Percentiles rank a stretch among this genome's conserved stretches.
Conservation (phyloP, 306 rosid genomes). For the Rubus parviflorus region DNA sequence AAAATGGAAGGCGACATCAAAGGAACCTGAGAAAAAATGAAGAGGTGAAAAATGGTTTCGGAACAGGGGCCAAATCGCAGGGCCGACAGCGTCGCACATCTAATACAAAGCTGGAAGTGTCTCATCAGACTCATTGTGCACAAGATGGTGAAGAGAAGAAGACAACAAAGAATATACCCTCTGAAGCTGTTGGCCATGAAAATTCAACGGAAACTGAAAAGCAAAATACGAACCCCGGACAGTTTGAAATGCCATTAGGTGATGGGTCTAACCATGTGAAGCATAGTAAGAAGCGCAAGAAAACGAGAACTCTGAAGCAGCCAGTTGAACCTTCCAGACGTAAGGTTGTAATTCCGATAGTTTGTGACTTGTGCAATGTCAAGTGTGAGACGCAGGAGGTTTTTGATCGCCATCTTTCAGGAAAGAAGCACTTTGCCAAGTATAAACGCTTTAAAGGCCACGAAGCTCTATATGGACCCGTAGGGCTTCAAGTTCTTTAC, state of each 20-base stretch:
- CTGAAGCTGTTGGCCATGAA: neutral
- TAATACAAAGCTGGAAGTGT: neutral
- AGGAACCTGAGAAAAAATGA: neutral
- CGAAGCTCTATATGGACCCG: neutral
- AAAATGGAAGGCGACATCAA: slow-evolving; percentile 8
- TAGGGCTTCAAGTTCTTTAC: slow-evolving; percentile 11
- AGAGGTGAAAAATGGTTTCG: neutral
- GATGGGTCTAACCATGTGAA: neutral
- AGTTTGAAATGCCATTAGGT: neutral
- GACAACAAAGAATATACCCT: neutral
- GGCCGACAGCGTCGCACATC: neutral
- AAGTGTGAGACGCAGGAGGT: neutral
- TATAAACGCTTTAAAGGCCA: neutral
- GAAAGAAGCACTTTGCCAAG: neutral
- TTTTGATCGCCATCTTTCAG: slow-evolving; percentile 3
- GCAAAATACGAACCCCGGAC: neutral
- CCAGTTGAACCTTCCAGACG: slow-evolving; percentile 1
- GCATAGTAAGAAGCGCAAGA: slow-evolving; percentile 14
- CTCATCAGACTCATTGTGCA: neutral
- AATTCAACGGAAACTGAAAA: neutral
- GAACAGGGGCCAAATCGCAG: neutral
- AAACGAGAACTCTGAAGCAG: neutral
- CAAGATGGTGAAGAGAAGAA: neutral
- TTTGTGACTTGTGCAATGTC: slow-evolving; percentile 8
- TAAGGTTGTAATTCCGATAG: neutral